Base-by-base conservation (phyloP, 371 early-diverging fungal genomes). In the Gilbertella persicaria region DNA sequence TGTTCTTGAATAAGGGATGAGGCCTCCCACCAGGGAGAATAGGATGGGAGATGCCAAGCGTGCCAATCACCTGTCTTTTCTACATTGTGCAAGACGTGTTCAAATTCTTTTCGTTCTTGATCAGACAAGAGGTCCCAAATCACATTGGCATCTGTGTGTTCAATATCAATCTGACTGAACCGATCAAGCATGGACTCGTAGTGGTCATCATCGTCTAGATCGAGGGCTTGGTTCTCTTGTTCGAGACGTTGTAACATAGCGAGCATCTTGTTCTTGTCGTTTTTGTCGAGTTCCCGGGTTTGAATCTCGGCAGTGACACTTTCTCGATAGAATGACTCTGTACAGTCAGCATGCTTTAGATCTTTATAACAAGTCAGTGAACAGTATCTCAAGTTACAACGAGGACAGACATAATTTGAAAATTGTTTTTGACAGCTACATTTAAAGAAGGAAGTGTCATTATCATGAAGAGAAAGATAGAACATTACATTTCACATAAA, bases 331-430 rank as follows among this genome's bases (percentile, higher is more conserved):
- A 89, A 89, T 0, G 79, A 70, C 53, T 89, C 88, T 10, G 87
- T 86, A 58, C 89, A 89, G 16, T 66, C 62, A 9, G 70, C 68
- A 52, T 78, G 75, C n/a, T 64, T 39, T 12, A 54, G 21, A 51
- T 83, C 73, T 57, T 85, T 85, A 59, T 87, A 89, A 44, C 89
- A 89, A 3, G 67, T 42, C 9, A 89, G 42, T 4, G 85, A 85
- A 54, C 89, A 89, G 42, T 89, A 89, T 24, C 74, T 60, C 17
- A 87, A 66, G 58, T 89, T 84, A 48, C 89, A 89, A 38, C 85
- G 73, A 28, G 89, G 89, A 53, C 89, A 89, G 12, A 80, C 80
- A 51, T 89, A 89, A 26, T 79, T 80, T 45, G 73, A 73, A 25
- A 73, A 66, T 21, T 82, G 78, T 20, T 61, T 65, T 41, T 75